Base-by-base conservation (phyloP, 2,329 filamentous ascomycete species). In the Cyphellophora europaea region DNA sequence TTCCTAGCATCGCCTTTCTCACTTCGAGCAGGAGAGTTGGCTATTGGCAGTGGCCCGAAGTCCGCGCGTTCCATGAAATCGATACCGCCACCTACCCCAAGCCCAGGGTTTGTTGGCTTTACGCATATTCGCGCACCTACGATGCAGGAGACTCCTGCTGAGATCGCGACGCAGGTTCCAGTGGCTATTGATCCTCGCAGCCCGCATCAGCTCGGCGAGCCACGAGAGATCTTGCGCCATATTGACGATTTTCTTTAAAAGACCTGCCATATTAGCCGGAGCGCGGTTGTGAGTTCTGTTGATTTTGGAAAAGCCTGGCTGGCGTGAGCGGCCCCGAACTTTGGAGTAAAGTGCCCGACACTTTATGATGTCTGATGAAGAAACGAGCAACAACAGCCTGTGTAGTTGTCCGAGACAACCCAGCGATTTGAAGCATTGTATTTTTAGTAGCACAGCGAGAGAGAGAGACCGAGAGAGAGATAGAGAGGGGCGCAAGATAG, bases 1-100 rank as follows among this genome's bases (percentile, higher is more conserved):
- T 67, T 66, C 37, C 48, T 62, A 42, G 52, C 57, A 4, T 53
- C 56, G 5, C 55, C 59, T 3, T 52, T 64, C 34, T 52, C 52
- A 10, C 14, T 18, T 10, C 43, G 48, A 12, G 52, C 53, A 10
- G 57, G 57, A 18, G 57, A 62, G 39, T 43, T 57, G 12, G 49
- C 54, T 12, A 30, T 36, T 11, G 6, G 18, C 5, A 25, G 18
- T 14, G 16, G 19, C 5, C 21, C 11, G 25, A 30, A 16, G 12
- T 27, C 27, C 12, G 35, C 37, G 18, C 27, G 29, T 3, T 11
- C 30, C 11, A 39, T 29, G 31, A 37, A 25, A 11, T 30, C 37
- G 12, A 21, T 40, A 15, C 35, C 39, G 11, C 35, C 36, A 14
- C 44, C 14, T 12, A 16, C 12, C 15, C 5, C 15, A 18, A 8